Evolutionary conservation across 345 rosid species (phyloP), one percentile per base, ranked within the genome.

Genomic region (Kandelia obovata): DNA sequence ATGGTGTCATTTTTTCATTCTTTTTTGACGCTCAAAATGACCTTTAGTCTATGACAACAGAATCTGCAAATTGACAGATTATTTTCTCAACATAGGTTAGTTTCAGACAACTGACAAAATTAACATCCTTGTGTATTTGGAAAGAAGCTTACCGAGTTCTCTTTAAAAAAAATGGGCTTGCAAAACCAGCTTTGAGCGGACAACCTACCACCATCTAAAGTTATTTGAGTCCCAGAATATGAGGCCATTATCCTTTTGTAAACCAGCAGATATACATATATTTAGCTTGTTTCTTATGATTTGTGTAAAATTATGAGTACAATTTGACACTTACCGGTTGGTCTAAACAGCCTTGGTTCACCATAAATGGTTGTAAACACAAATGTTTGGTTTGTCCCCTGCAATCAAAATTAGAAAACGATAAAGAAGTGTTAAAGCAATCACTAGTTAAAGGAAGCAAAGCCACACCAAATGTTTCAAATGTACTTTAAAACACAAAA

Each of bases 281-380:
- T 31, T 62, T n/a, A 53, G 55, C 5, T 62, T 26, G 21, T 10
- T 56, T 27, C 5, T 49, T 59, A 35, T 30, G 20, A n/a, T 28
- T 53, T 35, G 4, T 19, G 34, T 25, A 27, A 58, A 52, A 27
- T 15, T 71, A 63, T 52, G 20, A 68, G 2, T 26, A 8, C 9
- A 58, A 32, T 28, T 56, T 62, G 60, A 71, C 16, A 46, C 78
- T 73, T 73, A 94, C 97, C 98, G 1, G 98, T 94, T 53, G 98
- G 87, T 72, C 96, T 86, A 84, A 94, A 94, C 21, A 91, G 73
- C 84, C 96, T 88, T 65, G 98, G 98, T 72, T 81, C 83, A 64
- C 96, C 98, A 80, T 94, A 81, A 68, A 86, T 75, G 65, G 97
- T 89, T 69, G 98, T 94, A 82, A 94, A 94, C 70, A 94, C 86